Percentiles rank a stretch among this genome's conserved stretches.
Evolutionary conservation across 176 grass and related monocot species (phyloP).

Genomic region (Oryza glaberrima): DNA sequence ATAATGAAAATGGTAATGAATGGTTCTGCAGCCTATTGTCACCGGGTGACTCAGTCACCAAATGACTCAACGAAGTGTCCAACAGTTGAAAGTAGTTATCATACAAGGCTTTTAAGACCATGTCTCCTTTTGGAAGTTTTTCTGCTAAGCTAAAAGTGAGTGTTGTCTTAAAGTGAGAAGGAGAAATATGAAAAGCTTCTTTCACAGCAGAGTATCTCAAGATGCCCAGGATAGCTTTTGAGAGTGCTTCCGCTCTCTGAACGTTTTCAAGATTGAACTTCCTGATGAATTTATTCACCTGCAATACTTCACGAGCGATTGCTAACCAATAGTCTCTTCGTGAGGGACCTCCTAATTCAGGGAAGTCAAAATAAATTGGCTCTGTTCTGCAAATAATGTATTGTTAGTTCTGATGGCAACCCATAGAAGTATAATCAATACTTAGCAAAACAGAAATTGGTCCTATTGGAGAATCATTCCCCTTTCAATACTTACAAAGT

Average conservation of each 20-base stretch:
- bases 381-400: constrained; percentile 63
- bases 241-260: constrained; percentile 77
- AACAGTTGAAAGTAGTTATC: constrained; percentile 66
- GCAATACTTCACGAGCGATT: constrained; percentile 80
- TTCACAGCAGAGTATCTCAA: constrained; percentile 82
- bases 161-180: constrained; percentile 85
- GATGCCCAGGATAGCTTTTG: constrained; percentile 75
- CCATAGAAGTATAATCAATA: constrained; percentile 14
- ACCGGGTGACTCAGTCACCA: constrained; percentile 36
- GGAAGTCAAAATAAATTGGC: constrained; percentile 83
- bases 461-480: constrained; percentile 38
- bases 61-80: constrained; percentile 50
- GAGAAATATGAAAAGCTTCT: constrained; percentile 75
- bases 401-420: constrained; percentile 32
- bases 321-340: constrained; percentile 88
- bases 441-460: constrained; percentile 22
- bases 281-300: constrained; percentile 80
- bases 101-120: constrained; percentile 81
- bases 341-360: constrained; percentile 72
- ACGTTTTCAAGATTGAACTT: constrained; percentile 74
- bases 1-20: constrained; percentile 76
- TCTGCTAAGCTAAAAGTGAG: constrained; percentile 90
- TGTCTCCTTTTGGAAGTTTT: constrained; percentile 92
- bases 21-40: constrained; percentile 37
- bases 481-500: constrained; percentile 67